Conservation (phyloP, 1,139 yeast species). For the Fermentozyma sake region DNA sequence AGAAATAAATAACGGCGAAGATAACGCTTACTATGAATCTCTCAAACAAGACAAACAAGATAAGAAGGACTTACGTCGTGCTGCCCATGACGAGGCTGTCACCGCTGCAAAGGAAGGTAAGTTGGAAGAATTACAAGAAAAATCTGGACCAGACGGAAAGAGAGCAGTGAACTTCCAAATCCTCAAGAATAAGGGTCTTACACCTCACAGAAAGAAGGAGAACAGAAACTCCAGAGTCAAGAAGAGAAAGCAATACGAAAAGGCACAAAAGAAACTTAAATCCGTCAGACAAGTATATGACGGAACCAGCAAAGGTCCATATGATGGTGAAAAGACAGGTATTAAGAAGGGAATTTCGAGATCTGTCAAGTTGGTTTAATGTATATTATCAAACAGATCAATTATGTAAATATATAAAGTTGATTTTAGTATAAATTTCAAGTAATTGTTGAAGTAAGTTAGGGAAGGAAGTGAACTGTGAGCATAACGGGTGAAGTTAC, state of each 20-base stretch:
- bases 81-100: constrained; percentile 68
- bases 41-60: constrained; percentile 46
- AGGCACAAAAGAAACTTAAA: constrained; percentile 90
- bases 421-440: too few relatives aligned
- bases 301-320: constrained; percentile 68
- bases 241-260: constrained; percentile 95
- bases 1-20: constrained; percentile 34
- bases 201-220: constrained; percentile 89
- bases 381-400: neutral
- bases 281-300: constrained; percentile 86
- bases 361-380: constrained; percentile 64
- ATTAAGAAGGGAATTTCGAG: constrained; percentile 88
- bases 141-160: constrained; percentile 73
- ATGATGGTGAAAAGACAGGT: constrained; percentile 95
- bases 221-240: constrained; percentile 94
- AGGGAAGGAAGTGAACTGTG: too few relatives aligned
- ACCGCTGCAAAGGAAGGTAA: constrained; percentile 85
- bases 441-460: too few relatives aligned
- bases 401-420: constrained; percentile 1
- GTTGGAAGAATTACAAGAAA: constrained; percentile 65
- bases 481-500: too few relatives aligned
- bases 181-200: constrained; percentile 90
- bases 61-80: constrained; percentile 50
- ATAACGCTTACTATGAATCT: constrained; percentile 42
- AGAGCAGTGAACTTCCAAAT: constrained; percentile 94